Evolutionary conservation across 495 filamentous ascomycete species (phyloP).

Genomic region (Pyrenula massariospora): DNA sequence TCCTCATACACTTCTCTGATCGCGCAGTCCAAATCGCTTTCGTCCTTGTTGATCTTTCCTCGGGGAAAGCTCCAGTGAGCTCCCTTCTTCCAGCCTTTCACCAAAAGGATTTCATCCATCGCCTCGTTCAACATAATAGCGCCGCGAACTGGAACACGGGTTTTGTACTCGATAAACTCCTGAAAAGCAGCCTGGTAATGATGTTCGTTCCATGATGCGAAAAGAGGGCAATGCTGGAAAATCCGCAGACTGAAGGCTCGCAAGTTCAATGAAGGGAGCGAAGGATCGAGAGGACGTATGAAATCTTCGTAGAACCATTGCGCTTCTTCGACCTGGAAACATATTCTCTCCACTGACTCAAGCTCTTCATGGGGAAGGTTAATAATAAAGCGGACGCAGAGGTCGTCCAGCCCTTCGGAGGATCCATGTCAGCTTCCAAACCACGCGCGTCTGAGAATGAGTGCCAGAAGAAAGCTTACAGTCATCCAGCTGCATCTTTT

Average conservation of each 20-base stretch:
- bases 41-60: slow-evolving; percentile 95
- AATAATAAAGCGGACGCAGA: slow-evolving; percentile 91
- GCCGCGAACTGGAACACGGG: slow-evolving; percentile 81
- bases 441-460: slow-evolving; percentile 2
- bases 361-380: slow-evolving; percentile 89
- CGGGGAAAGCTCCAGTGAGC: slow-evolving; percentile 93
- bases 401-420: slow-evolving; percentile 79
- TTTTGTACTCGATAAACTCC: slow-evolving; percentile 88
- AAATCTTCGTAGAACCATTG: slow-evolving; percentile 99
- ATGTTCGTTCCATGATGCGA: slow-evolving; percentile 66
- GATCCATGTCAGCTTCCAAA: slow-evolving; percentile 12
- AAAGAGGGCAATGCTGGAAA: slow-evolving; percentile 83
- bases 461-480: slow-evolving; percentile 41
- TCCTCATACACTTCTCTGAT: slow-evolving; percentile 92
- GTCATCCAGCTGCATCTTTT: slow-evolving; percentile 77
- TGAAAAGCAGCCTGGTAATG: slow-evolving; percentile 72
- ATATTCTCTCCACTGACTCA: slow-evolving; percentile 79
- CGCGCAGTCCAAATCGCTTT: slow-evolving; percentile 84
- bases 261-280: slow-evolving; percentile 71
- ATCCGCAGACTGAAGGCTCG: slow-evolving; percentile 75
- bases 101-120: slow-evolving; percentile 85
- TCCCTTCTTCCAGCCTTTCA: slow-evolving; percentile 95
- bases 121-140: slow-evolving; percentile 82
- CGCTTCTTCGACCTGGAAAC: slow-evolving; percentile 96
- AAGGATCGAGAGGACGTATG: slow-evolving; percentile 78